Conservation (phyloP, 106 monocot genomes). For the Phalaenopsis equestris region DNA sequence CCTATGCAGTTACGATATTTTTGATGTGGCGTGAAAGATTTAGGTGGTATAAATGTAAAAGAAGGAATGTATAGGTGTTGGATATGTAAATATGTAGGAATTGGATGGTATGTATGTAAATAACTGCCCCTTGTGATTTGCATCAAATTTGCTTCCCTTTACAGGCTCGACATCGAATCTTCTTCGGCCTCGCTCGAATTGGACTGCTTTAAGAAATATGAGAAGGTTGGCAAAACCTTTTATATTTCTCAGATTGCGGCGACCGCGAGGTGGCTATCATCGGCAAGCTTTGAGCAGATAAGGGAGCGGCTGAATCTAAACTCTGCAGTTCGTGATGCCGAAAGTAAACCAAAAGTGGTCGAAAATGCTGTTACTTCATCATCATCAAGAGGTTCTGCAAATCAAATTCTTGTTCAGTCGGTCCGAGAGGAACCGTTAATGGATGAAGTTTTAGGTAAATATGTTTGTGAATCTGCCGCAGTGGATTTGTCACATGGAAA, state of each 20-base stretch:
- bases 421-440: conserved; percentile 3
- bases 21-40: too few relatives aligned
- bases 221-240: conserved; percentile 72
- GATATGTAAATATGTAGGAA: too few relatives aligned
- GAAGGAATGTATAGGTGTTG: too few relatives aligned
- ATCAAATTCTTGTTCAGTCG: neutral
- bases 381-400: neutral
- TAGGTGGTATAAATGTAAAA: too few relatives aligned
- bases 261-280: conserved; percentile 72
- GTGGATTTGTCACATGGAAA: conserved; percentile 11
- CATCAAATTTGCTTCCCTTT: neutral
- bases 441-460: neutral
- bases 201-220: conserved; percentile 77
- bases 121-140: too few relatives aligned
- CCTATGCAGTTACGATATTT: too few relatives aligned
- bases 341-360: neutral
- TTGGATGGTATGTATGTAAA: too few relatives aligned
- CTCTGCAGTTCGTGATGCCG: neutral
- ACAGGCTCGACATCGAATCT: conserved; percentile 32
- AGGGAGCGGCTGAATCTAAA: conserved; percentile 28
- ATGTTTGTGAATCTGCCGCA: neutral
- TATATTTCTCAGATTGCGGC: conserved; percentile 80
- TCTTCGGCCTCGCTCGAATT: conserved; percentile 48
- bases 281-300: conserved; percentile 45
- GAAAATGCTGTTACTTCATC: conserved; percentile 7